Evolutionary conservation across 345 rosid species (phyloP), one percentile per base, ranked within the genome.

Genomic region (Lepidium didymum): DNA sequence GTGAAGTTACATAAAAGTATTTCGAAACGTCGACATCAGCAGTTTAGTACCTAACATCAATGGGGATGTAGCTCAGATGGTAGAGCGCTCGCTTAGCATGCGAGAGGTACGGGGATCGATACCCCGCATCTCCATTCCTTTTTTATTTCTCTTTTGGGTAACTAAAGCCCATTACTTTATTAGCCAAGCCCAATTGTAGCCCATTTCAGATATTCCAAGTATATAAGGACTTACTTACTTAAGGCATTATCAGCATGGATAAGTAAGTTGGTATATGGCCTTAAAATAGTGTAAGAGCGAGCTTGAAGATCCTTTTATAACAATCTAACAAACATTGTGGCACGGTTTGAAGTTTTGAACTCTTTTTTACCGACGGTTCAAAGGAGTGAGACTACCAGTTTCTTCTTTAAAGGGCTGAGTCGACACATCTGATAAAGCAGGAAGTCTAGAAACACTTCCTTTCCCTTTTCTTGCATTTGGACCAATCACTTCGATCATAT

Each of bases 381-480:
- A 38, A 25, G 76, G 74, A 36, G 65, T 66, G 72, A 72, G 69
- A 23, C 69, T 77, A 63, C 72, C n/a, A 21, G 54, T 38, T 13
- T 87, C 93, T 82, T 91, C 96, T 84, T 80, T 87, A 78, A 83
- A 94, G 19, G 93, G 97, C 63, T 85, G 96, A 38, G 95, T 94
- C 8, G 95, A 76, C 46, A 85, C 66, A 79, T 94, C 99, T 0
- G 95, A 80, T 14, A 91, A 74, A 63, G 84, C 84, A 0, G 96
- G 96, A 25, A 87, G 66, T 78, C 99, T 91, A n/a, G 97, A 78
- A 54, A 84, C 87, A 51, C 97, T 87, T 6, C 99, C 97, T 73
- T 89, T 94, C 55, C 92, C 96, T 87, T 82, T 94, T 80, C 85
- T 84, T 23, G 99, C 95, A 83, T 94, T 94, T 27, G 99, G 99